Evolutionary conservation across 2,329 filamentous ascomycete species (phyloP), one percentile per base, ranked within the genome.

Genomic region (Stachybotrys elegans): DNA sequence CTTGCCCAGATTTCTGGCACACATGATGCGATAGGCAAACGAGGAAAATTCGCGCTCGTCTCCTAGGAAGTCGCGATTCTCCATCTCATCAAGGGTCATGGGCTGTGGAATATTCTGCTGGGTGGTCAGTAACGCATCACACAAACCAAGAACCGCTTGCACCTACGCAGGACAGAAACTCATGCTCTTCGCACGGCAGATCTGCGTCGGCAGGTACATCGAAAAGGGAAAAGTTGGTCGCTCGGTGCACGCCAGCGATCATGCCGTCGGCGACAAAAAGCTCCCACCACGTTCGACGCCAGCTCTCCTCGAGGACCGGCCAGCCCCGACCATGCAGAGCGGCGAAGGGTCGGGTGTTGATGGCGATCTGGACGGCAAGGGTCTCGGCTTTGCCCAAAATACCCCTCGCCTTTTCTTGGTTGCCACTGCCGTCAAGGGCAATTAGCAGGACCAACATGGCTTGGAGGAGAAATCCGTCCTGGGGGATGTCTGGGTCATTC

Each of bases 281-380:
- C 49, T 81, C 89, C 91, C 91, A 96, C 90, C 90, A 96, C 2
- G 90, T 96, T 46, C 91, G 76, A 16, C 89, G 79, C 79, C 88
- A 85, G 60, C 84, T 88, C 63, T 96, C 91, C 59, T 92, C 87
- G 4, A 91, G 60, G 2, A 89, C 71, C 0, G 79, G 72, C 47
- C 85, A 79, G 5, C 80, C 79, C 22, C 75, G 70, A 14, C 85
- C 83, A 53, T 88, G 72, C 5, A 74, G 64, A 0, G 73, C 65
- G 1, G 88, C 83, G 60, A 82, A 95, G 0, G 77, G 72, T 39
- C 78, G 72, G 9, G 78, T 79, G 58, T 95, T 83, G 63, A 96
- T 76, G 0, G 86, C 84, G 20, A 95, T 75, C 45, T 89, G 80
- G 9, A 94, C 67, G 2, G 89, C 87, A 38, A 92, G 63, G 11